Evolutionary conservation across 495 filamentous ascomycete genomes (phyloP).

Genomic region (Aspergillus sclerotioniger): DNA sequence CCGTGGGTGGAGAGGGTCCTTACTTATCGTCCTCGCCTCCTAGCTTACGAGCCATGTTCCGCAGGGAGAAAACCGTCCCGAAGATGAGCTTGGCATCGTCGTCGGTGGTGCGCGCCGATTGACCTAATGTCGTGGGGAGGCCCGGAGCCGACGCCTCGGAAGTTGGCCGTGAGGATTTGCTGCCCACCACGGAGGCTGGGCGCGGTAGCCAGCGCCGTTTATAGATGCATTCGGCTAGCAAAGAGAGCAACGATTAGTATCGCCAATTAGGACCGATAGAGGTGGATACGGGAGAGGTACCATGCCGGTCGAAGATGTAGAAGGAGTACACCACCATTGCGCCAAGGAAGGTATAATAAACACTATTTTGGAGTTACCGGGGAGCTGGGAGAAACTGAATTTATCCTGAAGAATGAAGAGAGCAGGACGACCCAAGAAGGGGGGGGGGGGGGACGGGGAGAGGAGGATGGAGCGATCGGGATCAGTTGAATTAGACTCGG

Average conservation of each 20-base stretch:
- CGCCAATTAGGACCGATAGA: not conserved
- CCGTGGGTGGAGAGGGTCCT: slow-evolving; percentile 6
- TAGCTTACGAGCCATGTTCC: slow-evolving; percentile 95
- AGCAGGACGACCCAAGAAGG: too few species aligned
- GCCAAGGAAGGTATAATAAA: not conserved
- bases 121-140: slow-evolving; percentile 28
- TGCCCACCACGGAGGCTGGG: slow-evolving; percentile 43
- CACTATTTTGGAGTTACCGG: not conserved
- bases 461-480: not conserved
- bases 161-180: slow-evolving; percentile 37
- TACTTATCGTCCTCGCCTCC: slow-evolving; percentile 83
- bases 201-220: slow-evolving; percentile 70
- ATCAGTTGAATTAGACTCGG: not conserved
- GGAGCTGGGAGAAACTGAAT: not conserved
- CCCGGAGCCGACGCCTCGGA: slow-evolving; percentile 31
- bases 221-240: slow-evolving; percentile 95
- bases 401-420: too few species aligned
- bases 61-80: slow-evolving; percentile 89
- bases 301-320: slow-evolving; percentile 98
- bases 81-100: slow-evolving; percentile 98
- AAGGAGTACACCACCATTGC: slow-evolving; percentile 93
- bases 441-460: not conserved
- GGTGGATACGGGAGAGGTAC: slow-evolving; percentile 46
- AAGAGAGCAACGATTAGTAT: slow-evolving; percentile 13
- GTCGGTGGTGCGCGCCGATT: slow-evolving; percentile 58